These are phyloP conservation scores for Prunus salicina DNA, from an alignment of 306 rosid species.

Conservation along the genomic window DNA sequence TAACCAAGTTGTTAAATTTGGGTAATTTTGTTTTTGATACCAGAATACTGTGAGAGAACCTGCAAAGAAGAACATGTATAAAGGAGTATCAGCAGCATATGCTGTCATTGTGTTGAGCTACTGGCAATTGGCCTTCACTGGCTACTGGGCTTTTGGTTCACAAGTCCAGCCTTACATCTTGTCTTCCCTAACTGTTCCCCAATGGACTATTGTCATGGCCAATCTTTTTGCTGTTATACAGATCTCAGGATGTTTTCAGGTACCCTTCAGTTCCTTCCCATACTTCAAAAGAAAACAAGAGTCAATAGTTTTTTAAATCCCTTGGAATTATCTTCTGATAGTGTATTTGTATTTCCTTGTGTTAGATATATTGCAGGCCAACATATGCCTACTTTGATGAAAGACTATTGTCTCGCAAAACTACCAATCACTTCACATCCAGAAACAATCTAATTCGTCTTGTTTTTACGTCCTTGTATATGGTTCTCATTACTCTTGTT, in stretches of 20 bases:
- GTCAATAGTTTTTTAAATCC: too few species aligned
- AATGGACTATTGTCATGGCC: constrained; percentile 76
- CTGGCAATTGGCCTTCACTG: constrained; percentile 61
- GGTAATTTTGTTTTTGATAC: background rate
- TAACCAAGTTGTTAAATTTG: background rate
- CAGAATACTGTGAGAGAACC: constrained; percentile 74
- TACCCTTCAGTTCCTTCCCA: background rate
- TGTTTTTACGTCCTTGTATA: constrained; percentile 41
- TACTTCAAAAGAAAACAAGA: too few species aligned
- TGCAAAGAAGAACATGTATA: constrained; percentile 65
- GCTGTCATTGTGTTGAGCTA: constrained; percentile 53
- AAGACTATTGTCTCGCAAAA: constrained; percentile 31
- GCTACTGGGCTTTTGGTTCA: constrained; percentile 84
- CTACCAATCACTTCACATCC: constrained; percentile 9
- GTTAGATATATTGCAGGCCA: constrained; percentile 79
- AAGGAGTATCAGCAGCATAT: constrained; percentile 68
- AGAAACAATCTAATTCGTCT: constrained; percentile 35
- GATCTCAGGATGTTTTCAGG: constrained; percentile 81
- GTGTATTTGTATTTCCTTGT: background rate
- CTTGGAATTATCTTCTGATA: background rate
- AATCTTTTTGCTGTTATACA: constrained; percentile 73
- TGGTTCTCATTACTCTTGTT: constrained; percentile 51
- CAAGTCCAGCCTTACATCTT: constrained; percentile 64
- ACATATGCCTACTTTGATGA: constrained; percentile 69
- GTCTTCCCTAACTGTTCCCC: constrained; percentile 51